A percentile compares a stretch with the other conserved stretches of the same genome.
Evolutionary conservation across 2,329 filamentous ascomycete genomes (phyloP).

Genomic region (Alternaria burnsii): DNA sequence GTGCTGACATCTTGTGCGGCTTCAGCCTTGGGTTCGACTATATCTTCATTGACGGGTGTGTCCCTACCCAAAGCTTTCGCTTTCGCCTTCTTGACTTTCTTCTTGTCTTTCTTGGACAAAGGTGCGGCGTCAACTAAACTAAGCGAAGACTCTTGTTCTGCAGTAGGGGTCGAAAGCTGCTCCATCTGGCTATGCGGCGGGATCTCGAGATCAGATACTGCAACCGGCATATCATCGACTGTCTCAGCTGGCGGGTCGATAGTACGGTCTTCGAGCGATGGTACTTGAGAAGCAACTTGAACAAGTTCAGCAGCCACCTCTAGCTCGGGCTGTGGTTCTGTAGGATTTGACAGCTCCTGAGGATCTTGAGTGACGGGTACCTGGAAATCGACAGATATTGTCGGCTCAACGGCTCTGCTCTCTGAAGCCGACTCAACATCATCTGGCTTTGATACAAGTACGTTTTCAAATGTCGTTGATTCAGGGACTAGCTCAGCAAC

Average conservation of each 20-base stretch:
- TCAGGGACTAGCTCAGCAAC: not conserved
- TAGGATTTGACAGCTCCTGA: not conserved
- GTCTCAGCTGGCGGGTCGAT: not conserved
- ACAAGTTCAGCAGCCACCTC: conserved; percentile 1
- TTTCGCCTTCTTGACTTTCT: conserved; percentile 43
- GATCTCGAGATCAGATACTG: conserved; percentile 2
- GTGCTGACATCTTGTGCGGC: not conserved
- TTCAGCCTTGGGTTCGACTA: conserved; percentile 5
- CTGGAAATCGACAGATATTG: not conserved
- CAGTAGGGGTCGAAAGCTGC: not conserved
- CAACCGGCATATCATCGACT: not conserved
- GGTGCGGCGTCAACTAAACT: conserved; percentile 10
- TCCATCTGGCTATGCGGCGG: not conserved
- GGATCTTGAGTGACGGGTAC: not conserved
- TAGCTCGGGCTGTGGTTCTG: not conserved
- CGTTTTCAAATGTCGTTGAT: not conserved
- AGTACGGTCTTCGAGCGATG: conserved; percentile 6
- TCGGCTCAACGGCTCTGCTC: not conserved
- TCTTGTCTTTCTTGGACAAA: conserved; percentile 39
- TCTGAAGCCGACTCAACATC: not conserved
- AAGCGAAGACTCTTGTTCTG: conserved; percentile 3
- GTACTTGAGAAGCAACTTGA: conserved; percentile 19
- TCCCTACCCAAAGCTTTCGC: conserved; percentile 25
- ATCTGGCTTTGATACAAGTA: not conserved
- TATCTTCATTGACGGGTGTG: conserved; percentile 21